phyloP scores from a whole-genome alignment of 805 yeast species.

The Ogataea nonfermentans region DNA sequence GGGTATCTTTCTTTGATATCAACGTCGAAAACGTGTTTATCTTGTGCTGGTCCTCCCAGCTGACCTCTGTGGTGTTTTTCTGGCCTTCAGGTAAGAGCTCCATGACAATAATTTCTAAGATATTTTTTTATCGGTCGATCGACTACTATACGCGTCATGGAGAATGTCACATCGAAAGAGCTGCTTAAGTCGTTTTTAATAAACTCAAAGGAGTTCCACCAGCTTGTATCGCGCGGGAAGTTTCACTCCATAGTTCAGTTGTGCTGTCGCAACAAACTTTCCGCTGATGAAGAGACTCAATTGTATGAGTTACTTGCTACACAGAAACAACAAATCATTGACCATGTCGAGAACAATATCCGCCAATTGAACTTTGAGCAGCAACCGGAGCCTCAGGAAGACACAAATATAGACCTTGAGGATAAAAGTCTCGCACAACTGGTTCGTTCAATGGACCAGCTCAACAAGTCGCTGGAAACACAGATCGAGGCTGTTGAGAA shows the following conservation, averaged over 20 bases:
- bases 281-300: slow-evolving; percentile 8
- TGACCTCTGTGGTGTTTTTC: slow-evolving; percentile 56
- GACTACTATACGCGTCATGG: slow-evolving; percentile 6
- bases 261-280: slow-evolving; percentile 7
- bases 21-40: slow-evolving; percentile 87
- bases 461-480: slow-evolving; percentile 30
- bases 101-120: slow-evolving; percentile 16
- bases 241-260: slow-evolving; percentile 18
- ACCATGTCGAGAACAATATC: slow-evolving; percentile 16
- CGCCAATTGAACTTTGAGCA: slow-evolving; percentile 12
- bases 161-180: slow-evolving; percentile 20
- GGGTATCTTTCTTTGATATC: slow-evolving; percentile 64
- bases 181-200: slow-evolving; percentile 24
- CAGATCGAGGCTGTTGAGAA: slow-evolving; percentile 26
- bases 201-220: slow-evolving; percentile 23
- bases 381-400: slow-evolving; percentile 8
- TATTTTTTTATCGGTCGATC: slow-evolving; percentile 1
- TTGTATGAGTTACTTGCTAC: slow-evolving; percentile 18
- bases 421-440: slow-evolving; percentile 21
- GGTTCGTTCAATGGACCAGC: slow-evolving; percentile 23
- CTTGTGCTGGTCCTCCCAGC: slow-evolving; percentile 83
- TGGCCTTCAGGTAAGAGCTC: slow-evolving; percentile 53
- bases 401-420: slow-evolving; percentile 9
- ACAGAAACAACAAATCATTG: slow-evolving; percentile 16
- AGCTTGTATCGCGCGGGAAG: slow-evolving; percentile 22